These are phyloP conservation scores for Aspergillus campestris DNA, from an alignment of 495 filamentous ascomycete species.

Conservation along the genomic window DNA sequence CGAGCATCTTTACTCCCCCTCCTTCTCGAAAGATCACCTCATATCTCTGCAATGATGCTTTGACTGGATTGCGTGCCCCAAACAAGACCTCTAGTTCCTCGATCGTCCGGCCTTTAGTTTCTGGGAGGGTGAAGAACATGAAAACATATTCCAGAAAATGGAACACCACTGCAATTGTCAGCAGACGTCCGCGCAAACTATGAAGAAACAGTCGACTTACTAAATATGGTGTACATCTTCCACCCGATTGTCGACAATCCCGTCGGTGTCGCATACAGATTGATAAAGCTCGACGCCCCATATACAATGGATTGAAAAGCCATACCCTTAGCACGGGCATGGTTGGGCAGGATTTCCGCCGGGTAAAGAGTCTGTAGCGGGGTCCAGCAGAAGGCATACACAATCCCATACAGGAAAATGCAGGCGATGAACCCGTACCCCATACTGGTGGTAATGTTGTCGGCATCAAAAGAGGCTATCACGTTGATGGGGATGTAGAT, in stretches of 20 bases:
- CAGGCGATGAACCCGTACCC: constrained; percentile 49
- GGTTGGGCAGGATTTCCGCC: constrained; percentile 51
- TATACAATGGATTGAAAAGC: constrained; percentile 41
- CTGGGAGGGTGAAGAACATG: constrained; percentile 55
- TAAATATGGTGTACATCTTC: constrained; percentile 59
- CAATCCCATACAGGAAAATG: constrained; percentile 58
- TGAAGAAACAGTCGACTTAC: background rate
- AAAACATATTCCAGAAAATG: constrained; percentile 34
- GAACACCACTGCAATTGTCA: constrained; percentile 31
- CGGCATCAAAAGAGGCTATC: constrained; percentile 17
- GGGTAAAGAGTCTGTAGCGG: constrained; percentile 61
- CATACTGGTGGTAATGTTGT: constrained; percentile 52
- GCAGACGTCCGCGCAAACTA: background rate
- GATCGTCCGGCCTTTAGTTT: constrained; percentile 33
- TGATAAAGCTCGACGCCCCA: constrained; percentile 45
- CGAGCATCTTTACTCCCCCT: background rate
- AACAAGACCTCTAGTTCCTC: constrained; percentile 4
- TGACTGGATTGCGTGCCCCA: constrained; percentile 6
- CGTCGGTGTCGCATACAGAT: constrained; percentile 44
- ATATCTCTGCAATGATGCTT: background rate
- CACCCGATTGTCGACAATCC: constrained; percentile 51
- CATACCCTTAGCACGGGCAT: constrained; percentile 59
- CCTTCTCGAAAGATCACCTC: background rate
- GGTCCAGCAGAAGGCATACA: constrained; percentile 54
- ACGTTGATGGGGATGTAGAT: constrained; percentile 47